Percentiles rank a stretch among this genome's conserved stretches.
These are phyloP conservation scores for Ailanthus altissimus DNA, from an alignment of 345 rosid genomes.

Conservation along the genomic window DNA sequence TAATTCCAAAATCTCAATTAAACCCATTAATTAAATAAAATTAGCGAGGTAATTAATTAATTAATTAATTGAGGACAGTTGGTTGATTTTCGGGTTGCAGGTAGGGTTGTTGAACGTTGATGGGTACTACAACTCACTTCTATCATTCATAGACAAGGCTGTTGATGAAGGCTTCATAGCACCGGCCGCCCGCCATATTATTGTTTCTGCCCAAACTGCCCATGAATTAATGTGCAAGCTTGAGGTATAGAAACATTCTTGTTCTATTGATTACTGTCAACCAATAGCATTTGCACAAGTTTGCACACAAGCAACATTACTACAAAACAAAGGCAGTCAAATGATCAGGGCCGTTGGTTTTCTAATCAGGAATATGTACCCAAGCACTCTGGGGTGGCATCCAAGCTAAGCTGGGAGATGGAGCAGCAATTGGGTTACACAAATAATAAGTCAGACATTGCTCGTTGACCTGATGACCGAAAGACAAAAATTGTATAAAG, in stretches of 20 bases:
- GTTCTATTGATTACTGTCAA: too few relatives aligned
- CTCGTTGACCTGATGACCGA: conserved; percentile 43
- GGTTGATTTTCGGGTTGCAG: conserved; percentile 38
- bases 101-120: conserved; percentile 78
- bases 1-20: background rate
- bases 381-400: conserved; percentile 45
- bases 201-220: conserved; percentile 73
- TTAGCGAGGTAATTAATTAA: too few relatives aligned
- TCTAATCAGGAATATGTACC: conserved; percentile 56
- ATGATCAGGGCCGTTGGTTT: conserved; percentile 3
- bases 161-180: conserved; percentile 79
- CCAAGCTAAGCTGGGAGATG: conserved; percentile 64
- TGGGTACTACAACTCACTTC: conserved; percentile 68
- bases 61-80: too few relatives aligned
- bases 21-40: too few relatives aligned
- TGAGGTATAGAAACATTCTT: conserved; percentile 40
- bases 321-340: background rate
- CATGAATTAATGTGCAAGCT: conserved; percentile 73
- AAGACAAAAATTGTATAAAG: background rate
- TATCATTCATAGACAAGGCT: conserved; percentile 78
- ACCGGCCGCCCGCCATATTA: conserved; percentile 70
- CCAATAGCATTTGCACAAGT: background rate
- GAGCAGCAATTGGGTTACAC: conserved; percentile 59
- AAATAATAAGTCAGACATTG: conserved; percentile 50
- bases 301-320: background rate